These are phyloP conservation scores for Rhodosporidiobolus sp. DNA, from an alignment of 768 basidiomycete species.

Conservation along the genomic window DNA sequence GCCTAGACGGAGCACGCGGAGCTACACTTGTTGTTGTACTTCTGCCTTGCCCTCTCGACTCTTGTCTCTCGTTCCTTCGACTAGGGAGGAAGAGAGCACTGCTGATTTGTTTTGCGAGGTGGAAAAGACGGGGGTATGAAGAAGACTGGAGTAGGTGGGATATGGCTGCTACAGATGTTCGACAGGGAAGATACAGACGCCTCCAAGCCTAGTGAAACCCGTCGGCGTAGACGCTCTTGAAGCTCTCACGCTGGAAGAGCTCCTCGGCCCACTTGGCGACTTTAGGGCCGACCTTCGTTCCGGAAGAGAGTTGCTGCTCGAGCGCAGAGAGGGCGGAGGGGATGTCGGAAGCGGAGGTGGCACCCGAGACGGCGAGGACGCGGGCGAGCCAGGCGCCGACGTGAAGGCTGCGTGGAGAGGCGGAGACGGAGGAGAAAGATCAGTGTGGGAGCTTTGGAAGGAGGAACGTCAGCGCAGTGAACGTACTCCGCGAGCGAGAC, in stretches of 20 bases:
- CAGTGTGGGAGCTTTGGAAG: too few relatives aligned
- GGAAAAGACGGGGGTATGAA: too few relatives aligned
- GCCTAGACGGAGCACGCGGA: too few relatives aligned
- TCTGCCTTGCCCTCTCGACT: too few relatives aligned
- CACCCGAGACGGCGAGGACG: slow-evolving; percentile 28
- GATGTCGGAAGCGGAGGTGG: slow-evolving; percentile 13
- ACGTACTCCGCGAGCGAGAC: slow-evolving; percentile 38
- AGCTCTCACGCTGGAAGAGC: slow-evolving; percentile 27
- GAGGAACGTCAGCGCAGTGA: too few relatives aligned
- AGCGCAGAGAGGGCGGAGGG: slow-evolving; percentile 2
- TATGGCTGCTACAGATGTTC: too few relatives aligned
- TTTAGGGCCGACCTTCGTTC: slow-evolving; percentile 20
- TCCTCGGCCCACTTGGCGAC: slow-evolving; percentile 8
- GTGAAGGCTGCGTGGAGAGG: slow-evolving; percentile 18
- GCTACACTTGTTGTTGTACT: too few relatives aligned
- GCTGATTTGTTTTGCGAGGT: too few relatives aligned
- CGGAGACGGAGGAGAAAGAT: background rate
- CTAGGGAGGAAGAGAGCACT: too few relatives aligned
- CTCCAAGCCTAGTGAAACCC: slow-evolving; percentile 23
- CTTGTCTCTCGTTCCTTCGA: too few relatives aligned
- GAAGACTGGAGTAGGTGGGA: too few relatives aligned
- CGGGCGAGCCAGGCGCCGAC: slow-evolving; percentile 36
- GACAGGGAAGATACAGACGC: too few relatives aligned
- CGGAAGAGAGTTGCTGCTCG: slow-evolving; percentile 13
- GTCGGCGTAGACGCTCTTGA: slow-evolving; percentile 31